Conservation (phyloP, 164 flowering plant genomes). For the Vitis riparia region DNA sequence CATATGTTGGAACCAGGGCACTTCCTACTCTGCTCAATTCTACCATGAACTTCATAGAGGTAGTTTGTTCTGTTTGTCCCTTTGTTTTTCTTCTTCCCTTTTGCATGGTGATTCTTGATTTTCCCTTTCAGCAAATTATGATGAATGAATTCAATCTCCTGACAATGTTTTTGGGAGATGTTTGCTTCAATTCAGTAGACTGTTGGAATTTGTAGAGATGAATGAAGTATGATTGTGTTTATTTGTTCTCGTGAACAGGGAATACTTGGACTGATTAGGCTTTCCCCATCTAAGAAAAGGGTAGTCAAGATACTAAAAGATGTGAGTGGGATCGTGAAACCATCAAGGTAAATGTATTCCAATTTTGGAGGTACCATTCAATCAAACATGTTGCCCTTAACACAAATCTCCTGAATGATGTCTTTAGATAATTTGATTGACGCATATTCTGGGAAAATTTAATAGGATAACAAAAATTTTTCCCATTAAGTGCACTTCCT, state of each 20-base stretch:
- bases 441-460: too few relatives aligned
- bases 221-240: too few relatives aligned
- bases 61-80: neutral
- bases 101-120: too few relatives aligned
- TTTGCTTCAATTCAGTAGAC: neutral
- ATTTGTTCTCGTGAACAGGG: constrained; percentile 1
- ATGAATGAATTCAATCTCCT: too few relatives aligned
- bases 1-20: constrained; percentile 59
- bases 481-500: too few relatives aligned
- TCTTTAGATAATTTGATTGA: too few relatives aligned
- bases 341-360: constrained; percentile 15
- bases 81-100: neutral
- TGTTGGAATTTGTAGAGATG: too few relatives aligned
- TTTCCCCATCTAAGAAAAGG: constrained; percentile 26
- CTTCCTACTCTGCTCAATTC: constrained; percentile 64
- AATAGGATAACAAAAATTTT: too few relatives aligned
- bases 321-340: constrained; percentile 29
- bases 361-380: neutral
- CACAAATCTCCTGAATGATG: too few relatives aligned
- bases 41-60: constrained; percentile 54
- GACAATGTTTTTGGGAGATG: too few relatives aligned
- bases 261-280: constrained; percentile 12
- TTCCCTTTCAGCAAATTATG: too few relatives aligned
- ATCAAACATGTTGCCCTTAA: neutral
- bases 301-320: constrained; percentile 18